A percentile compares a stretch with the other conserved stretches of the same genome.
Evolutionary conservation across 1,284 basidiomycete species (phyloP).

Genomic region (Cutaneotrichosporon cutaneum): DNA sequence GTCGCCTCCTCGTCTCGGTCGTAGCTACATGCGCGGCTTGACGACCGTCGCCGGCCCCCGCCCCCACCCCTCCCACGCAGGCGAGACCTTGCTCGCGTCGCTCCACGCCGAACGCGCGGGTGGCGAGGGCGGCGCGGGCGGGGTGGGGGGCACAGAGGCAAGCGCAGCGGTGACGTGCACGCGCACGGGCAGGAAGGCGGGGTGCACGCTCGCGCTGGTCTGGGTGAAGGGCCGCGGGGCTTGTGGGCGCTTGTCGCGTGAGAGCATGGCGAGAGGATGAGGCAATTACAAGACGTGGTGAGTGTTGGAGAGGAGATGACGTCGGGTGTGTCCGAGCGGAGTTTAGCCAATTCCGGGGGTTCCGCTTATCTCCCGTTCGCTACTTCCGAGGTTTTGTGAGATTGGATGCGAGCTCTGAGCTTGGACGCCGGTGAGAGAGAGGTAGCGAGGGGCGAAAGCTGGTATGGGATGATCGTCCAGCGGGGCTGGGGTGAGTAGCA

Average conservation of each 20-base stretch:
- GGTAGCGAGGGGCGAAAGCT: too few relatives aligned
- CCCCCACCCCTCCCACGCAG: constrained; percentile 26
- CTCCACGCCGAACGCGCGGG: constrained; percentile 11
- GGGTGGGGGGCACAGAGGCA: constrained; percentile 2
- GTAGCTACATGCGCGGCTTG: constrained; percentile 17
- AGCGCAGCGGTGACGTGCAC: constrained; percentile 17
- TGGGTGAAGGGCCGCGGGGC: constrained; percentile 17
- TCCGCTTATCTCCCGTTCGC: not conserved
- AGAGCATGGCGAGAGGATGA: constrained; percentile 20
- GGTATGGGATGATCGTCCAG: too few relatives aligned
- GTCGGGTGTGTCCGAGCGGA: not conserved
- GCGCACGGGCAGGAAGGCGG: constrained; percentile 23
- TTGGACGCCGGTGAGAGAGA: too few relatives aligned
- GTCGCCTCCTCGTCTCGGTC: not conserved
- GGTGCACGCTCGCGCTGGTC: constrained; percentile 11
- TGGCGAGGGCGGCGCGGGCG: not conserved
- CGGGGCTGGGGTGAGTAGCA: too few relatives aligned
- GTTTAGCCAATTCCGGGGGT: not conserved
- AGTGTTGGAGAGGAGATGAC: not conserved
- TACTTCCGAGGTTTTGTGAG: too few relatives aligned
- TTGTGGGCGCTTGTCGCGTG: constrained; percentile 23
- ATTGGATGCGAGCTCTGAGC: too few relatives aligned
- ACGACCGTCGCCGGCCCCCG: constrained; percentile 17
- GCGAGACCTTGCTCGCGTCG: constrained; percentile 22
- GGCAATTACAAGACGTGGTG: not conserved